Conservation (phyloP, 2,329 filamentous ascomycete species). For the Aspergillus hortae region DNA sequence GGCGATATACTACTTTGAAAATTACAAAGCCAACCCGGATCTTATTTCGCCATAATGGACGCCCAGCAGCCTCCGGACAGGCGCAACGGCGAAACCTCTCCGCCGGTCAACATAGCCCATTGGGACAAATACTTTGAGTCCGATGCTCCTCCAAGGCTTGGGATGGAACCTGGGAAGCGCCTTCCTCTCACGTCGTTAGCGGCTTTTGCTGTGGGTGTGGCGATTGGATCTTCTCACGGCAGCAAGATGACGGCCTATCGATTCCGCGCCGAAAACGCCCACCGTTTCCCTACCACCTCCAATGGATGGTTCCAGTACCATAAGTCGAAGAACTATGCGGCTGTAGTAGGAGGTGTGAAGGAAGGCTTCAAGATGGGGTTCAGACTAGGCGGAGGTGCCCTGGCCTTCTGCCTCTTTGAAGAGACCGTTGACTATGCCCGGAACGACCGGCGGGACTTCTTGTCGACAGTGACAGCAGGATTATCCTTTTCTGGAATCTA, state of each 20-base stretch:
- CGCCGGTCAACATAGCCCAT: slow-evolving; percentile 27
- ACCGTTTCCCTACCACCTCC: slow-evolving; percentile 78
- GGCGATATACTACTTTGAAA: not conserved
- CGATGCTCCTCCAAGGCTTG: slow-evolving; percentile 46
- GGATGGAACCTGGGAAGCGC: slow-evolving; percentile 62
- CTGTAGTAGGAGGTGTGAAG: slow-evolving; percentile 70
- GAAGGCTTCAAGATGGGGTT: slow-evolving; percentile 74
- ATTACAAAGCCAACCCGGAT: too few relatives aligned
- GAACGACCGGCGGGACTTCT: slow-evolving; percentile 63
- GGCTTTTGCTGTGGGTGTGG: slow-evolving; percentile 66
- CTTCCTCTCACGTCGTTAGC: slow-evolving; percentile 62
- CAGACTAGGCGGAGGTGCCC: slow-evolving; percentile 68
- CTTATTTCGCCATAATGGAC: slow-evolving; percentile 8
- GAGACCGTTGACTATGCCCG: slow-evolving; percentile 72
- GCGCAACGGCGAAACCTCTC: slow-evolving; percentile 8
- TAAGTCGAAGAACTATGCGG: slow-evolving; percentile 93
- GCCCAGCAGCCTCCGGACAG: slow-evolving; percentile 9
- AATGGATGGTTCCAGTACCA: slow-evolving; percentile 98
- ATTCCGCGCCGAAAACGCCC: slow-evolving; percentile 94
- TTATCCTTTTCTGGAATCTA: slow-evolving; percentile 81
- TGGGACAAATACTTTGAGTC: slow-evolving; percentile 39
- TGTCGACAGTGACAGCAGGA: slow-evolving; percentile 78
- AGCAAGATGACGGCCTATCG: slow-evolving; percentile 71
- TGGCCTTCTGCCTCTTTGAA: slow-evolving; percentile 76
- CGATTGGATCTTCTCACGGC: slow-evolving; percentile 68